Evolutionary conservation across 495 filamentous ascomycete species (phyloP).

Genomic region (Gamarada debralockiae): DNA sequence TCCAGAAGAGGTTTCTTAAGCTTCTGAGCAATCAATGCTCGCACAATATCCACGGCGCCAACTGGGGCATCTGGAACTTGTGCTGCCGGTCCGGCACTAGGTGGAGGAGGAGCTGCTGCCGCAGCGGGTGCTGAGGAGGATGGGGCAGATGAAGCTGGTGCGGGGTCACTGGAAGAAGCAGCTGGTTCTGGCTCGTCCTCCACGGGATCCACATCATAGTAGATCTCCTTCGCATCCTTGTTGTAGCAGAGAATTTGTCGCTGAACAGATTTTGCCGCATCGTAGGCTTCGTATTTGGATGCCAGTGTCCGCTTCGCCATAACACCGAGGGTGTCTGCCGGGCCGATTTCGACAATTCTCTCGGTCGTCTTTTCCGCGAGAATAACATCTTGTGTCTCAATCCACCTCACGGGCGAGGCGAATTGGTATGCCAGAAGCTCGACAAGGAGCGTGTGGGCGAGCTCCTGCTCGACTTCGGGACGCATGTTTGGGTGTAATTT

Average conservation of each 20-base stretch:
- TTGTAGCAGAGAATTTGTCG: conserved; percentile 99
- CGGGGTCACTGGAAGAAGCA: conserved; percentile 40
- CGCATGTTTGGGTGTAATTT: conserved; percentile 64
- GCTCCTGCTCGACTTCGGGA: conserved; percentile 97
- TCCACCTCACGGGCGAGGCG: conserved; percentile 97
- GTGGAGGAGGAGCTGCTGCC: conserved; percentile 50
- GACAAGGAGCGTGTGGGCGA: conserved; percentile 93
- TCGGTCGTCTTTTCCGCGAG: conserved; percentile 93
- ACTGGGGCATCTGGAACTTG: conserved; percentile 84
- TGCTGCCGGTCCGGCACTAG: conserved; percentile 83
- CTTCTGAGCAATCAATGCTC: conserved; percentile 95
- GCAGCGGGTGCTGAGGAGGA: conserved; percentile 45
- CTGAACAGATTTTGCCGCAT: conserved; percentile 92
- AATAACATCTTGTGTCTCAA: conserved; percentile 99
- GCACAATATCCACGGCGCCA: conserved; percentile 81
- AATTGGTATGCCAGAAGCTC: conserved; percentile 99
- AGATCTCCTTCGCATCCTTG: conserved; percentile 99
- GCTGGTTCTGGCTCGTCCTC: conserved; percentile 78
- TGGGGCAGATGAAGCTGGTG: conserved; percentile 42
- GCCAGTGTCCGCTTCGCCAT: conserved; percentile 97
- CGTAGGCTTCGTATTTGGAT: conserved; percentile 98
- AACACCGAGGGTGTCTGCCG: conserved; percentile 94
- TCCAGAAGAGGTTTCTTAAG: conserved; percentile 90
- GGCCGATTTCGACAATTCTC: conserved; percentile 95
- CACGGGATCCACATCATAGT: conserved; percentile 95